Evolutionary conservation across 768 basidiomycete genomes (phyloP).

Genomic region (Suillus alpinus): DNA sequence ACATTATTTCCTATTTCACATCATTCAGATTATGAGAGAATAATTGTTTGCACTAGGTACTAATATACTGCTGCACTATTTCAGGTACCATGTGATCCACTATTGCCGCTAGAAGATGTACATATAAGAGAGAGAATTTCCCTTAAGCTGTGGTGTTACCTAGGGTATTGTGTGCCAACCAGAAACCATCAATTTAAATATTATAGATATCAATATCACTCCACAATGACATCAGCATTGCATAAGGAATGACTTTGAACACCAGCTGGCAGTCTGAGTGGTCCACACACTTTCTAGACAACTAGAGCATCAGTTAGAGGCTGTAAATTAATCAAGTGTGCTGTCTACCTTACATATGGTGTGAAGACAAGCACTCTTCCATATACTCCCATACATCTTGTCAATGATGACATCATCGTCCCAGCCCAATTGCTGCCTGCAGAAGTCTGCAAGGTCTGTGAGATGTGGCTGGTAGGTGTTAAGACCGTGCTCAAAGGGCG

Average conservation of each 20-base stretch:
- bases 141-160: no score
- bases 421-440: background rate
- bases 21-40: no score
- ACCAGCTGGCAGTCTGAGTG: accelerated
- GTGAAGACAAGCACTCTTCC: background rate
- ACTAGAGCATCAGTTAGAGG: background rate
- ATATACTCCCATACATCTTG: background rate
- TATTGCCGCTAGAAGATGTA: no score
- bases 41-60: no score
- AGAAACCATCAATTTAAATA: background rate
- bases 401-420: background rate
- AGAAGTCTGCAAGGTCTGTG: background rate
- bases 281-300: background rate
- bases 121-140: no score
- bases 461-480: background rate
- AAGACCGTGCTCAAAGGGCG: no score
- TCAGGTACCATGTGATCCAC: no score
- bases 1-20: no score
- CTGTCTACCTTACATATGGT: background rate
- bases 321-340: background rate
- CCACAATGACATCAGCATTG: background rate
- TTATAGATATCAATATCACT: background rate
- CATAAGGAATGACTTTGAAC: background rate
- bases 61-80: no score
- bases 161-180: no score